Base-by-base conservation (phyloP, 192 early-diverging fungal species). In the Entomortierella parvispora region DNA sequence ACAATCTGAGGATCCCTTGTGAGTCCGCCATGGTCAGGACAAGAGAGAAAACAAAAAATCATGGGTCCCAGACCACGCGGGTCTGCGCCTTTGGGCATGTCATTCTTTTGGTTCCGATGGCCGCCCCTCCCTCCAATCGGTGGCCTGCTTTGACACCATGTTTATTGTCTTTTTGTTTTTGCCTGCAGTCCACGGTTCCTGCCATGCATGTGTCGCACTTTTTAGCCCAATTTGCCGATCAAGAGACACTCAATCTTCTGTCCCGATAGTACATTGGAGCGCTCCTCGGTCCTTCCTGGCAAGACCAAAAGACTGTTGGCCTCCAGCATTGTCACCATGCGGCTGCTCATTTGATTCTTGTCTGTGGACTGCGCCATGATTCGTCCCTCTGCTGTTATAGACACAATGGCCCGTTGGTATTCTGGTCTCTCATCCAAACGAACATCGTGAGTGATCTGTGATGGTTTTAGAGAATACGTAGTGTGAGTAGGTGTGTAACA, bases 221-320 rank as follows among this genome's bases (percentile, higher is more conserved):
- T 44, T 60, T 53, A 69, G 26, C 53, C 65, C 17, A 86, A 71
- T 47, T 83, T 78, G 8, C 84, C 84, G 68, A 91, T 84, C 29
- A 90, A 42, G 9, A 85, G 78, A 65, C 85, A 87, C 29, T 87
- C 74, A 43, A 91, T 82, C 11, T 68, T 64, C 20, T 66, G 64
- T 23, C 88, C 90, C 20, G 70, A 48, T 17, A 26, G 29, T 18
- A 91, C 42, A 18, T 44, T 65, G 4, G 43, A 25, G 45, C 53
- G 31, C 18, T 70, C 58, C 0, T 69, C 54, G 0, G 80, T 80
- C 8, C 81, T 85, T 29, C 70, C 67, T 2, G 96, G 95, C 42
- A 97, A 66, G n/a, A 84, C 76, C 11, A 96, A 63, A 50, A 97
- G 81, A 6, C 90, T 93, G 79, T 96, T 96, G 18, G 94, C 92